Evolutionary conservation across 2,329 filamentous ascomycete species (phyloP).

Genomic region (Hypoxylon sp.): DNA sequence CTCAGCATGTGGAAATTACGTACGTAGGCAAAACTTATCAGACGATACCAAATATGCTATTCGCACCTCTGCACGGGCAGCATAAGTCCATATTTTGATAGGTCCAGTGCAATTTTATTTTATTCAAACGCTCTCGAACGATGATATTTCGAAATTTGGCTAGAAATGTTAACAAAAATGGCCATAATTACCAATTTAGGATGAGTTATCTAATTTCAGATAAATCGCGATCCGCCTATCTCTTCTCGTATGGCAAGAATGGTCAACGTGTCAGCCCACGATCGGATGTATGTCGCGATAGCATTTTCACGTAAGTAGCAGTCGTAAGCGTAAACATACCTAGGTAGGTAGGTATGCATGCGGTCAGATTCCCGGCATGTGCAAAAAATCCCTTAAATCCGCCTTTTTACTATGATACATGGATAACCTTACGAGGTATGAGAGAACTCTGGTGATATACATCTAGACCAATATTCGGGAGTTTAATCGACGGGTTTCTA

Average conservation of each 20-base stretch:
- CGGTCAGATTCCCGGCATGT: not conserved
- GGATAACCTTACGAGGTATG: not conserved
- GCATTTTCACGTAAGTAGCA: not conserved
- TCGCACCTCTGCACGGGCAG: not conserved
- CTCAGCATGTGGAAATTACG: not conserved
- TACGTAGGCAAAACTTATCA: not conserved
- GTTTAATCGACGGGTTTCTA: not conserved
- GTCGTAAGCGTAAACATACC: not conserved
- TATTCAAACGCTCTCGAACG: not conserved
- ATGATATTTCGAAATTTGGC: not conserved
- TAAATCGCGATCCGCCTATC: not conserved
- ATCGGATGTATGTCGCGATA: not conserved
- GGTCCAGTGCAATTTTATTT: not conserved
- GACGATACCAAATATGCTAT: not conserved
- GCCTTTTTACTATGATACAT: not conserved
- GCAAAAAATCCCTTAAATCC: not conserved
- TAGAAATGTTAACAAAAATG: not conserved
- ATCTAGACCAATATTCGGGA: not conserved
- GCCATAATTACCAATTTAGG: not conserved
- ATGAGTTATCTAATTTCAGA: not conserved
- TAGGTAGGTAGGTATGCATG: not conserved
- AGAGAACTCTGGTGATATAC: not conserved
- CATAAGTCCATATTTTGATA: not conserved
- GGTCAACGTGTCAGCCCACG: not conserved
- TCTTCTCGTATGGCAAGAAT: not conserved